Evolutionary conservation across 176 grass and related monocot species (phyloP), one percentile per base, ranked within the genome.

Genomic region (Avena insularis): DNA sequence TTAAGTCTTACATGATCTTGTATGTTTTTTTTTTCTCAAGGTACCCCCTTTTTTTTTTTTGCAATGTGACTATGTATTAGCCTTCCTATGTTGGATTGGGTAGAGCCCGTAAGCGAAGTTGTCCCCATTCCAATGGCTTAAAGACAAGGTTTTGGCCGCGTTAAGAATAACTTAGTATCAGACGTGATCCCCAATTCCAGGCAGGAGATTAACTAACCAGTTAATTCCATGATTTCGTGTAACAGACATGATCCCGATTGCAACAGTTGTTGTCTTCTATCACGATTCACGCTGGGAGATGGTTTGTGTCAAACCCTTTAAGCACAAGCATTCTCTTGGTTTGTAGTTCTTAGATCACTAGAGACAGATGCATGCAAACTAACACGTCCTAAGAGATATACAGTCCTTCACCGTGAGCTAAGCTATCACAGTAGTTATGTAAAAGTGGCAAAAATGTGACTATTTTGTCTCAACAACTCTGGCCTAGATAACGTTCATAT

Each of bases 301-400:
- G 45, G 60, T 20, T 27, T 83, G 48, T 49, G 60, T 83, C 80
- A 69, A 82, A 78, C 61, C 31, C 48, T 88, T 77, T 50, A 83
- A 69, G 47, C 13, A 20, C 9, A 83, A 70, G 48, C n/a, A 49
- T 78, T 78, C 49, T 43, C 79, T 76, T 77, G 40, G 15, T 47
- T 19, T 80, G 40, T 63, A 63, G 79, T 76, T 63, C 48, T 71
- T 77, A 79, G 36, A 45, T 45, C 49, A 38, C 46, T 40, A 23
- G 59, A 43, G 19, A 65, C 8, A 65, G 12, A 65, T 65, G 53
- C 62, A 65, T 61, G 62, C 62, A 65, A 14, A 65, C 62, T 65
- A 65, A 2, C 21, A 27, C 21, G 4, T 55, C 53, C 15, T 27
- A 75, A 27, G 45, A 50, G 51, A 75, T 29, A 75, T 3, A 50